Conservation (phyloP, 2,329 filamentous ascomycete genomes). For the Colletotrichum zoysiae region DNA sequence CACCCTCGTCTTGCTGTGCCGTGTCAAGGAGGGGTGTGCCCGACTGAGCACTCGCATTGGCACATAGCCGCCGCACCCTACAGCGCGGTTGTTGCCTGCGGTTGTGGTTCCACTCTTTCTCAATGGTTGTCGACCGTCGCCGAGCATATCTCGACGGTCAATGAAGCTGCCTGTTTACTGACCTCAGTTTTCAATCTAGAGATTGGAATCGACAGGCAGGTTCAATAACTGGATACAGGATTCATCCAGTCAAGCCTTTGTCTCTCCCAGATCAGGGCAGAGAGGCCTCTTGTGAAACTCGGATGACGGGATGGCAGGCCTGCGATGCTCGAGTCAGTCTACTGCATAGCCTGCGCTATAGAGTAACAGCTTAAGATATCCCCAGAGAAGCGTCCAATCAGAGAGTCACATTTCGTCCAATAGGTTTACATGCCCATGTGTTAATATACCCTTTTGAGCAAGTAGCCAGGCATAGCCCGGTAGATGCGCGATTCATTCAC, state of each 20-base stretch:
- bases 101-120: neutral
- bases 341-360: neutral
- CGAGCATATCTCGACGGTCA: neutral
- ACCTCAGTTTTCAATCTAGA: neutral
- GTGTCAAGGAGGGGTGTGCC: neutral
- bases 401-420: neutral
- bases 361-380: neutral
- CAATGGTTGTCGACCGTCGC: neutral
- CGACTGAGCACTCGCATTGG: neutral
- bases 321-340: neutral
- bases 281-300: neutral
- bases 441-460: neutral
- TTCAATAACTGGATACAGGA: neutral
- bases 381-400: neutral
- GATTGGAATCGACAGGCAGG: fast-evolving
- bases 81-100: neutral
- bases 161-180: neutral
- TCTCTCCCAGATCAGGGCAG: neutral
- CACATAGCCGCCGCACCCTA: neutral
- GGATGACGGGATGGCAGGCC: neutral
- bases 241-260: neutral
- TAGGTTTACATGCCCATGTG: neutral
- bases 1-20: neutral
- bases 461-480: neutral
- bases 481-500: neutral